Base-by-base conservation (phyloP, 2,329 filamentous ascomycete genomes). In the Bipolaris zeicola region DNA sequence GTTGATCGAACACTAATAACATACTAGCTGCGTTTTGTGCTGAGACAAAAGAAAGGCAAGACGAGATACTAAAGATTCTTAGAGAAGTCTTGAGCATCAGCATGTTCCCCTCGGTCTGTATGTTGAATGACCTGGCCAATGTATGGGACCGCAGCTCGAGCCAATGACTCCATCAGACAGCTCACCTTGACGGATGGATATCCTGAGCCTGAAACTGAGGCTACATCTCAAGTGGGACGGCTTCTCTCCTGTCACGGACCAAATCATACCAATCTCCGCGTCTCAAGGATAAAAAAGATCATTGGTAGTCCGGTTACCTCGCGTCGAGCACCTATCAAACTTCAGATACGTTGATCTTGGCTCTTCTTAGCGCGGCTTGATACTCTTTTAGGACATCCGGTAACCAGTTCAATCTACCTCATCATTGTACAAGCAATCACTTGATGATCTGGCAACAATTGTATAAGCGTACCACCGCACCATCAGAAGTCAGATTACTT, bases 71-170 rank as follows among this genome's bases (percentile, higher is more conserved):
- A 3, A 54, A 53, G 1, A 54, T 67, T 18, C 42, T 62, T 6
- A 65, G 56, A 51, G 62, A 34, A 26, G 66, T 61, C 14, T 63
- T 57, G 56, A 63, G 33, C 11, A 55, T 72, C 20, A 66, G 57
- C 44, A 70, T 67, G 36, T 71, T 71, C 50, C 70, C 70, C 2
- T 65, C 68, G 3, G 62, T 63, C 18, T 64, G 66, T 8, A 58
- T 72, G 3, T 26, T 73, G 22, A 56, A 66, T 14, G 67, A 73
- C 38, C 57, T 72, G 4, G 49, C 61, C 1, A 65, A 63, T 14
- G 65, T 67, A n/a, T 72, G 70, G 70, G 54, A 58, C 52, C 61
- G 57, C 3, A 50, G 28, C 22, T 18, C 72, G 73, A 54, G 62
- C 78, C 34, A 72, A 81, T 48, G 20, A 48, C 13, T n/a, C 11